Percentiles rank a stretch among this genome's conserved stretches.
Conservation (phyloP, 805 yeast species). For the Priceomyces melissophilus region DNA sequence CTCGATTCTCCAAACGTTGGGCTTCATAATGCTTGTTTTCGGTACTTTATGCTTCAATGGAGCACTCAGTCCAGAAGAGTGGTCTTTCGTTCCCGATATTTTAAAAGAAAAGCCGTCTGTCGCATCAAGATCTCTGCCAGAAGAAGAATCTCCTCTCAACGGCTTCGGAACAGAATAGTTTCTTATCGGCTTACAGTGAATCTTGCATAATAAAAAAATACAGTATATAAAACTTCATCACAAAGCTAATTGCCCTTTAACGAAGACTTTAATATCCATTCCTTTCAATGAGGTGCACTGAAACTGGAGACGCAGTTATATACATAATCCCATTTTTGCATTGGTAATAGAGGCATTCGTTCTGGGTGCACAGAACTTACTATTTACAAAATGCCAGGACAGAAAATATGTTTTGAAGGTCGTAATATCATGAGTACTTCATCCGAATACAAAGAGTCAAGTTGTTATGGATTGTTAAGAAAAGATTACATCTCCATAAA, state of each 20-base stretch:
- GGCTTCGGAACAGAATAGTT: not conserved
- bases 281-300: too few relatives aligned
- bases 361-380: constrained; percentile 70
- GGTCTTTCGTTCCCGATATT: constrained; percentile 45
- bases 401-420: constrained; percentile 59
- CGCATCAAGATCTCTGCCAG: constrained; percentile 1
- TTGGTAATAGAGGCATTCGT: constrained; percentile 55
- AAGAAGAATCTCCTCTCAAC: not conserved
- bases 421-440: too few relatives aligned
- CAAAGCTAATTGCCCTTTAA: too few relatives aligned
- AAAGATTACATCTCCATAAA: too few relatives aligned
- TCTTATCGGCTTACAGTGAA: too few relatives aligned
- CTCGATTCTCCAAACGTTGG: constrained; percentile 56
- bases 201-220: too few relatives aligned
- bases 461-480: too few relatives aligned
- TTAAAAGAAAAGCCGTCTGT: constrained; percentile 24
- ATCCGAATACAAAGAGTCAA: too few relatives aligned
- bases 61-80: constrained; percentile 52
- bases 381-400: constrained; percentile 74
- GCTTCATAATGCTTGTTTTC: constrained; percentile 59
- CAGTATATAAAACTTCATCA: too few relatives aligned
- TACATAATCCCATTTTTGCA: too few relatives aligned
- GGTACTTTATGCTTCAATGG: constrained; percentile 78
- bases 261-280: too few relatives aligned
- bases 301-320: too few relatives aligned